These are phyloP conservation scores for Exserohilum rostratum DNA, from an alignment of 2,329 filamentous ascomycete species.

Conservation along the genomic window DNA sequence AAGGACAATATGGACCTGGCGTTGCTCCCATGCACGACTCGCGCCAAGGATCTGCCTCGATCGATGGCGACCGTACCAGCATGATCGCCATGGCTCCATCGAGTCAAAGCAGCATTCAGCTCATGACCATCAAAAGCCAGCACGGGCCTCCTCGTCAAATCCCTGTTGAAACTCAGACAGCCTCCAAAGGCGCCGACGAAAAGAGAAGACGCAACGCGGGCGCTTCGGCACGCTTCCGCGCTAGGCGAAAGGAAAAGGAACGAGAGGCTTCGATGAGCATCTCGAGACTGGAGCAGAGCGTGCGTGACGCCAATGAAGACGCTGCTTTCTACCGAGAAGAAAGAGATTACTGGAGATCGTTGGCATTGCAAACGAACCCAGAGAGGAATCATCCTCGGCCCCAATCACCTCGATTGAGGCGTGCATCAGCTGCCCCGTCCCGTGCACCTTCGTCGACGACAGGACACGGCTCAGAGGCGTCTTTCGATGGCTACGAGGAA, in stretches of 20 bases:
- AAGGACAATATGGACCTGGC: conserved; percentile 27
- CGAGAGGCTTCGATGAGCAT: conserved; percentile 73
- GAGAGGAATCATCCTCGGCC: conserved; percentile 55
- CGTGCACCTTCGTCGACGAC: conserved; percentile 35
- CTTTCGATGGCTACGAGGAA: conserved; percentile 42
- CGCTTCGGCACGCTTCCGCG: conserved; percentile 81
- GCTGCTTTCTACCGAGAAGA: conserved; percentile 76
- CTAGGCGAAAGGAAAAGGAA: conserved; percentile 82
- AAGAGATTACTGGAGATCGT: conserved; percentile 66
- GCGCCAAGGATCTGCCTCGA: conserved; percentile 42
- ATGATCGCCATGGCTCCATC: conserved; percentile 56
- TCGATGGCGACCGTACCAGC: conserved; percentile 43
- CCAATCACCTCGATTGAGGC: conserved; percentile 50
- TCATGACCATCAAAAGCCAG: conserved; percentile 60
- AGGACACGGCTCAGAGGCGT: conserved; percentile 38
- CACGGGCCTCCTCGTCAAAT: conserved; percentile 62
- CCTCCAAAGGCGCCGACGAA: conserved; percentile 81
- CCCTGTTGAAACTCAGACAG: conserved; percentile 79
- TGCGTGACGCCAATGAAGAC: conserved; percentile 71
- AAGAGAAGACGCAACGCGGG: conserved; percentile 85
- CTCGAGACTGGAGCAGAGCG: conserved; percentile 70
- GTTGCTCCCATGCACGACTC: conserved; percentile 31
- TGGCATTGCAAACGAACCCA: conserved; percentile 64
- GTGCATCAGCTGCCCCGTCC: conserved; percentile 38
- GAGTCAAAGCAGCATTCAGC: conserved; percentile 56